Evolutionary conservation across 2,329 filamentous ascomycete genomes (phyloP), one percentile per base, ranked within the genome.

Genomic region (Aureobasidium vineae): DNA sequence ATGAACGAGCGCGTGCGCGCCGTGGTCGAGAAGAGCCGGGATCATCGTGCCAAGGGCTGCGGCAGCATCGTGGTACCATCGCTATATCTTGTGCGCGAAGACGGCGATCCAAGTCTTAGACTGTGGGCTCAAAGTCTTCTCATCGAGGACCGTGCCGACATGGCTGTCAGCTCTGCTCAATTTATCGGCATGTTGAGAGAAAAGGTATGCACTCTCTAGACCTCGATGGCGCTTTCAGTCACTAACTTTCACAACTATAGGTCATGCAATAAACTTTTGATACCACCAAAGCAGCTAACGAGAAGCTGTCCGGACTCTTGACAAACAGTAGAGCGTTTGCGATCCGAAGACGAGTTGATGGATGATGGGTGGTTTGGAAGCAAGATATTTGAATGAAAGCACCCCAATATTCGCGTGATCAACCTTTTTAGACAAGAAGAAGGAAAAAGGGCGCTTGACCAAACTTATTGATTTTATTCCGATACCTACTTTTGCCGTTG

Each of bases 41-140:
- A 98, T 74, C 90, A 96, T 80, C 85, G 88, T 75, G 85, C 90
- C 36, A 90, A 92, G 75, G 92, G 93, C 2, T 93, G 95, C 19
- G 95, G 95, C 69, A 96, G 92, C 78, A 96, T 98, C 70, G 86
- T 89, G n/a, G 87, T 96, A 69, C 95, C 95, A 57, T 91, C 96
- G 74, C 82, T 99, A 66, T 99, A 98, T 76, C 85, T 98, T 72
- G 90, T 98, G 69, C 88, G 93, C 73, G 94, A 98, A 78, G 95
- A 98, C 74, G 95, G 95, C 63, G 95, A 99, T 80, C 95, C 95
- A 38, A 94, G 91, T 73, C 81, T 99, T 77, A 93, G 96, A 79
- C 82, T 98, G 70, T 99, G 95, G 95, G 95, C 95, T 52, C 94
- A 97, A 83, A 97, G 95, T 50, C 83, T 98, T 78, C 81, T 99